Evolutionary conservation across 208 protist genomes (phyloP).

Genomic region (Porcisia hertigi): DNA sequence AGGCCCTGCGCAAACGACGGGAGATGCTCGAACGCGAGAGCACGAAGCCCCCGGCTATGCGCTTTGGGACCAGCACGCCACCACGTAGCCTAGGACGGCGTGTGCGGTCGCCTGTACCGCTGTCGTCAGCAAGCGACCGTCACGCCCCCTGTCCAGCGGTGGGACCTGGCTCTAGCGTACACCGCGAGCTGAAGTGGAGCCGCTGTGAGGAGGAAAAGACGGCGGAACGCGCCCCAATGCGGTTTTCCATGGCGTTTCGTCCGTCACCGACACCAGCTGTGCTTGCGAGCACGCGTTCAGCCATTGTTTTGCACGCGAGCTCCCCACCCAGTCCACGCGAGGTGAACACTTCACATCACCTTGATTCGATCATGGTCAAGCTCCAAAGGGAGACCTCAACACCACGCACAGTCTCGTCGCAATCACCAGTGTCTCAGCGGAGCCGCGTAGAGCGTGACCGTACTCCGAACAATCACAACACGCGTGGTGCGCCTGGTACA

Average conservation of each 20-base stretch:
- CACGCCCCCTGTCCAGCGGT: background rate
- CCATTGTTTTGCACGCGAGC: background rate
- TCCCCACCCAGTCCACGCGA: slow-evolving; percentile 27
- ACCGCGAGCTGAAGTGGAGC: slow-evolving; percentile 34
- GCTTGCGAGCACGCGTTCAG: background rate
- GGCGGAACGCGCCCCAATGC: slow-evolving; percentile 33
- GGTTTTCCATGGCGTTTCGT: slow-evolving; percentile 38
- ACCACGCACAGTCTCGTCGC: slow-evolving; percentile 21
- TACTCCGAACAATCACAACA: background rate
- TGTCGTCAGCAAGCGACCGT: background rate
- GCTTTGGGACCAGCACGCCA: slow-evolving; percentile 46
- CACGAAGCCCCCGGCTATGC: slow-evolving; percentile 55
- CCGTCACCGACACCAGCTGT: slow-evolving; percentile 14
- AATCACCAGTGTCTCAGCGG: slow-evolving; percentile 17
- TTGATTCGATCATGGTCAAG: slow-evolving; percentile 8
- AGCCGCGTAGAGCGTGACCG: background rate
- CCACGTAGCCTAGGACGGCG: slow-evolving; percentile 21
- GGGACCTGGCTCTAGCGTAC: slow-evolving; percentile 11
- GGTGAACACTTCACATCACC: slow-evolving; percentile 34
- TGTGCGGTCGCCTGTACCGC: slow-evolving; percentile 13
- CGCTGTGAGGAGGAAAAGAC: slow-evolving; percentile 11
- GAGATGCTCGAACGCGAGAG: slow-evolving; percentile 56
- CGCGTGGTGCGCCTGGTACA: background rate
- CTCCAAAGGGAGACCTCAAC: slow-evolving; percentile 4
- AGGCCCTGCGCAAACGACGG: slow-evolving; percentile 57